Evolutionary conservation across 345 rosid species (phyloP).

Genomic region (Salix exigua): DNA sequence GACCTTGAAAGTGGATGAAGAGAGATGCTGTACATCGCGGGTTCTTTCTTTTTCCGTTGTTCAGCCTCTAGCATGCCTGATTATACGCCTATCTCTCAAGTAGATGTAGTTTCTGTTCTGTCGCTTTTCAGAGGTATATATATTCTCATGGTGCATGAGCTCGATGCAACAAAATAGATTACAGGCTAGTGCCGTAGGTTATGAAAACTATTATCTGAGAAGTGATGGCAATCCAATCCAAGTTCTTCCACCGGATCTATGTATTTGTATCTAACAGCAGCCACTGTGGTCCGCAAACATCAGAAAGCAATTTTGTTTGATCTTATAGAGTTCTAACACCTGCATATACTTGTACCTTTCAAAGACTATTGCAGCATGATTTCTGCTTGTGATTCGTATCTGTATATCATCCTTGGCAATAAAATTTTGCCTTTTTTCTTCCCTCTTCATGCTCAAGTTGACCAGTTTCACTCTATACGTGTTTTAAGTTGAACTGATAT

Average conservation of each 20-base stretch:
- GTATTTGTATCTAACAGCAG: conserved; percentile 30
- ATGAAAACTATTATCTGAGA: not conserved
- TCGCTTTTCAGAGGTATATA: not conserved
- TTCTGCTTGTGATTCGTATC: conserved; percentile 5
- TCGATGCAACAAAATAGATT: conserved; percentile 1
- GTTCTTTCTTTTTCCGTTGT: not conserved
- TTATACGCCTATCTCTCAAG: not conserved
- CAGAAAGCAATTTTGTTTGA: conserved; percentile 49
- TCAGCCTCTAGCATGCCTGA: not conserved
- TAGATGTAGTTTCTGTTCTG: not conserved
- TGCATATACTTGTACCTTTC: not conserved
- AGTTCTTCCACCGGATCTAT: not conserved
- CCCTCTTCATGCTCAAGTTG: not conserved
- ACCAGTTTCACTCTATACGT: not conserved
- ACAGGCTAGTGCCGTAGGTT: not conserved
- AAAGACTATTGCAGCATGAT: not conserved
- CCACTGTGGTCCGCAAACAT: conserved; percentile 2
- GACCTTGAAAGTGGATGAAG: not conserved
- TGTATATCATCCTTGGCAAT: conserved; percentile 25
- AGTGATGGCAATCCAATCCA: conserved; percentile 25
- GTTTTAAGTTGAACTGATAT: not conserved
- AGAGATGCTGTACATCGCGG: not conserved
- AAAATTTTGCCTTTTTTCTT: not conserved
- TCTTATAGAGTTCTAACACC: conserved; percentile 26
- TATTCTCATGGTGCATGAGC: conserved; percentile 1